These are phyloP conservation scores for Schizophyllum amplum DNA, from an alignment of 1,284 basidiomycete genomes.

Conservation along the genomic window DNA sequence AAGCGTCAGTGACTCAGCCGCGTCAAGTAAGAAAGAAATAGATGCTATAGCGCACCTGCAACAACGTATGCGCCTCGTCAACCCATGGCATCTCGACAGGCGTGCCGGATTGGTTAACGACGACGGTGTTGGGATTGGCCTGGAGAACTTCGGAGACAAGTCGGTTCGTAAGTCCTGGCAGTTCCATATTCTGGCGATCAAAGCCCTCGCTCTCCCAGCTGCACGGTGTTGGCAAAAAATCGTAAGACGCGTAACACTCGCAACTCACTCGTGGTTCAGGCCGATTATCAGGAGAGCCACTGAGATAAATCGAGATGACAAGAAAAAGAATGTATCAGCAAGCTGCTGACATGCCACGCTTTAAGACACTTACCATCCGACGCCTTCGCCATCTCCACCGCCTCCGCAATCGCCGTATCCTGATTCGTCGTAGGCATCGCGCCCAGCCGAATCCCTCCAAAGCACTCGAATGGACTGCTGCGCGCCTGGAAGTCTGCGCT, in stretches of 20 bases:
- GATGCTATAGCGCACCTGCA: conserved; percentile 27
- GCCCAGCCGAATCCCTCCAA: conserved; percentile 40
- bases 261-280: conserved; percentile 35
- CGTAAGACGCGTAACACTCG: not conserved
- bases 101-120: conserved; percentile 47
- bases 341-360: conserved; percentile 30
- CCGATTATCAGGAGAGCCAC: conserved; percentile 38
- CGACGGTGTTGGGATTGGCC: conserved; percentile 40
- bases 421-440: conserved; percentile 25
- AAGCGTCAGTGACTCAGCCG: not conserved
- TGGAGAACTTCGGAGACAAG: conserved; percentile 40
- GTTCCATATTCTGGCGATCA: conserved; percentile 31
- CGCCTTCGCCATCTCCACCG: conserved; percentile 31
- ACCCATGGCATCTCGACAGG: conserved; percentile 47
- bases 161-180: conserved; percentile 41
- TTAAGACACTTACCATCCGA: conserved; percentile 30
- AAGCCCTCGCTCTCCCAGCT: conserved; percentile 44
- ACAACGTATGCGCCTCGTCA: conserved; percentile 30
- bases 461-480: conserved; percentile 26
- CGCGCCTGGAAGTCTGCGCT: conserved; percentile 25
- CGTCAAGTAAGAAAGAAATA: not conserved
- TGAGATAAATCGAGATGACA: conserved; percentile 13
- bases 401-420: conserved; percentile 30
- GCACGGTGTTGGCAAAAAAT: not conserved
- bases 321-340: no score